A percentile compares a stretch with the other conserved stretches of the same genome.
phyloP scores from a whole-genome alignment of 2,329 filamentous ascomycete genomes.

The Drechmeria coniospora region DNA sequence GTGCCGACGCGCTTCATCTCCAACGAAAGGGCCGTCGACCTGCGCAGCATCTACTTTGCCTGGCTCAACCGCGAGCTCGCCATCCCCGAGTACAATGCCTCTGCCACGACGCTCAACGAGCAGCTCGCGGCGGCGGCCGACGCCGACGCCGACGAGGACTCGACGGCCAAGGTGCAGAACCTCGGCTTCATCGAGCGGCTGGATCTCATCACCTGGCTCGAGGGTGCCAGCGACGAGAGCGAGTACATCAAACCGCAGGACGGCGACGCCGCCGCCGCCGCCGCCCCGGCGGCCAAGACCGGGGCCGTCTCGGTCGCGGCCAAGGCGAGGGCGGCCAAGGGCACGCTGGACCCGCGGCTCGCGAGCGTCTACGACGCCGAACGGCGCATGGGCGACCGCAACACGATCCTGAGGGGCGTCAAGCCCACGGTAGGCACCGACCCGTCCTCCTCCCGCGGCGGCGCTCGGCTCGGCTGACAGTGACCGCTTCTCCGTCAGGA shows the following conservation, averaged over 20 bases:
- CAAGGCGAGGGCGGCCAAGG: constrained; percentile 41
- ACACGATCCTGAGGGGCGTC: constrained; percentile 70
- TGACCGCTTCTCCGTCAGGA: constrained; percentile 41
- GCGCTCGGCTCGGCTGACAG: neutral
- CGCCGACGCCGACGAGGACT: constrained; percentile 39
- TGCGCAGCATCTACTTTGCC: constrained; percentile 91
- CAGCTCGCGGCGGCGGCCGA: too few species aligned
- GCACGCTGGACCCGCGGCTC: constrained; percentile 62
- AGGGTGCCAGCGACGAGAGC: constrained; percentile 76
- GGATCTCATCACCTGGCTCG: constrained; percentile 85
- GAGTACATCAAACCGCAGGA: constrained; percentile 83
- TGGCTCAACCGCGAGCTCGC: constrained; percentile 87
- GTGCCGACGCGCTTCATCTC: constrained; percentile 76
- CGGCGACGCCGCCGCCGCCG: constrained; percentile 33
- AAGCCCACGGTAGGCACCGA: constrained; percentile 60
- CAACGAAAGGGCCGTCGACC: constrained; percentile 58
- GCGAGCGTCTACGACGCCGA: constrained; percentile 85
- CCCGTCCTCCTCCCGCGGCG: too few species aligned
- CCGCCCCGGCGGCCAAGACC: constrained; percentile 15
- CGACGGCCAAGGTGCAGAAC: constrained; percentile 61
- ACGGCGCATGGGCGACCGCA: constrained; percentile 82
- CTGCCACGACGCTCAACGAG: constrained; percentile 66
- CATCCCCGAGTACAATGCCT: constrained; percentile 82
- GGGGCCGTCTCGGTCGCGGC: constrained; percentile 27
- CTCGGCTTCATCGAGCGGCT: constrained; percentile 82